phyloP scores from a whole-genome alignment of 208 protist species.

The Jaenimonas drosophilae region DNA sequence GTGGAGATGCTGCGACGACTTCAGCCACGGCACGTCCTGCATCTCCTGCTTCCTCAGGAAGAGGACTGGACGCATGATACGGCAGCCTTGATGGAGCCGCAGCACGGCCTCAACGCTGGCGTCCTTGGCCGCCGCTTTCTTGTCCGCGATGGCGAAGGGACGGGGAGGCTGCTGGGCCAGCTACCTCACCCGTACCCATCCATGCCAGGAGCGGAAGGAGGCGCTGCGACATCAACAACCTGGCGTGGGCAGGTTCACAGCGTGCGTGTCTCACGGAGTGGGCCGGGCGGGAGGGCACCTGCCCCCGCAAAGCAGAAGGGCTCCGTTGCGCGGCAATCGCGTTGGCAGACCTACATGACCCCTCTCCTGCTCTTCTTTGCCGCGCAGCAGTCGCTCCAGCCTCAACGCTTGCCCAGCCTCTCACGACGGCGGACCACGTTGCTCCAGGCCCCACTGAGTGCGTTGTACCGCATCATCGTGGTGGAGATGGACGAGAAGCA shows the following conservation, averaged over 20 bases:
- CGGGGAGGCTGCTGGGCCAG: conserved; percentile 12
- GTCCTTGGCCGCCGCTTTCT: conserved; percentile 60
- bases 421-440: no score
- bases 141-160: conserved; percentile 9
- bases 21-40: conserved; percentile 58
- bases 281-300: no score
- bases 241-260: conserved; percentile 29
- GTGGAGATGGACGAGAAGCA: conserved; percentile 13
- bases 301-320: conserved; percentile 26
- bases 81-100: conserved; percentile 24
- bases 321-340: conserved; percentile 24
- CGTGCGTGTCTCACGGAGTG: no score
- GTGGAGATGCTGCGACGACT: conserved; percentile 68
- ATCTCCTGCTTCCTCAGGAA: conserved; percentile 39
- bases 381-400: neutral
- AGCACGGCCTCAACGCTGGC: conserved; percentile 50
- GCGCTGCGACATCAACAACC: no score
- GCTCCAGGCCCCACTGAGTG: conserved; percentile 11
- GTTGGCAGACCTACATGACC: conserved; percentile 52
- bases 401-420: no score
- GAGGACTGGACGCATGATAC: conserved; percentile 36
- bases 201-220: neutral
- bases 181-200: conserved; percentile 28
- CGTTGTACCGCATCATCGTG: conserved; percentile 16
- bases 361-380: conserved; percentile 46